Base-by-base conservation (phyloP, 2,329 filamentous ascomycete species). In the Colletotrichum ledebouriae region DNA sequence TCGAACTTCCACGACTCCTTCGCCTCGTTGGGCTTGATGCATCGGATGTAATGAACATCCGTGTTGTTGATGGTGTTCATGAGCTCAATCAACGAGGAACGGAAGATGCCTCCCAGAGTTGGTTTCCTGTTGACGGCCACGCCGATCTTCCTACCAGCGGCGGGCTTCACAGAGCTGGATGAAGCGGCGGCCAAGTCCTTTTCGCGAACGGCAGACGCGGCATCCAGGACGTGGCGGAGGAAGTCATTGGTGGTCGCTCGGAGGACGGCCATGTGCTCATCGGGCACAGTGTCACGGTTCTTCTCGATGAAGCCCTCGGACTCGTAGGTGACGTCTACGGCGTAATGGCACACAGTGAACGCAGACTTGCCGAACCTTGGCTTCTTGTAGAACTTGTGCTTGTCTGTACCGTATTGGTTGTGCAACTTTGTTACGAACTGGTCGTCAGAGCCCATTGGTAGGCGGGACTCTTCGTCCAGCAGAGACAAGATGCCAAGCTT, bases 261-360 rank as follows among this genome's bases (percentile, higher is more conserved):
- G 72, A 99, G 86, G 42, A 99, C 92, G 67, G 96, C 94, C 90
- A 99, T 93, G 78, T 98, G 96, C 82, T 99, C 96, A 77, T 99
- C 96, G 6, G 96, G 96, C 53, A 99, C 96, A 20, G 97, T 99
- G 80, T 99, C 96, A 79, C 96, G 90, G 81, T 99, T 99, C 87
- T 99, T 99, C 80, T 99, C 97, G 75, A 99, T 98, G 82, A 99
- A 99, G 53, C 96, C 96, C 74, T 99, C 96, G 2, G 95, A 98
- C 80, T 99, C 96, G 78, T 99, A 99, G 17, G 95, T 98, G 74
- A 99, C 96, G 76, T 99, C 96, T 64, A 99, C 87, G 59, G 96
- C 96, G 81, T 99, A 99, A 82, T 99, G 97, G 80, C 95, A 98
- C 71, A 99, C 94, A 7, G 96, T 98, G 82, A 99, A 99, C 1